These are phyloP conservation scores for Wickerhamomyces queroliae DNA, from an alignment of 805 yeast species.

Conservation along the genomic window DNA sequence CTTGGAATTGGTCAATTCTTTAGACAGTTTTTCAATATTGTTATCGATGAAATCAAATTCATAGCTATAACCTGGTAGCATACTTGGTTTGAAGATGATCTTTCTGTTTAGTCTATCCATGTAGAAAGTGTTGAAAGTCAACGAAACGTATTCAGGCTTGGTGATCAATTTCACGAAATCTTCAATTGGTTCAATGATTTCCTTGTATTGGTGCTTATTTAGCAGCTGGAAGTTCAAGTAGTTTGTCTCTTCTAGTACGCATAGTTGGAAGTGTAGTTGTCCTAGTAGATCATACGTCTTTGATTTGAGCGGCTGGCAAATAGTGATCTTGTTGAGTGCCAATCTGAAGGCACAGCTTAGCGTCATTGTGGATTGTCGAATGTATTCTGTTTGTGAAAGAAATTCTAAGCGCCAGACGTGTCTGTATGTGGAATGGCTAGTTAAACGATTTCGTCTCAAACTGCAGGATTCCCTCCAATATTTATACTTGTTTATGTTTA, in stretches of 20 bases:
- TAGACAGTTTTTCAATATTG: slow-evolving; percentile 4
- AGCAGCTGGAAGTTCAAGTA: slow-evolving; percentile 15
- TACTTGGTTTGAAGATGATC: slow-evolving; percentile 17
- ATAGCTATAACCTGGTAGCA: slow-evolving; percentile 18
- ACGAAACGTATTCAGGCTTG: slow-evolving; percentile 19
- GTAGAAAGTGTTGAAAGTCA: slow-evolving; percentile 16
- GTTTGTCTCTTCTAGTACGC: slow-evolving; percentile 14
- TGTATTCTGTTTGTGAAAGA: no score
- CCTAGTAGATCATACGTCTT: slow-evolving; percentile 1
- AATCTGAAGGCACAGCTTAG: slow-evolving; percentile 11
- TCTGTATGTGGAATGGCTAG: no score
- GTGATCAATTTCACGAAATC: slow-evolving; percentile 17
- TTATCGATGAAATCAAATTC: slow-evolving; percentile 17
- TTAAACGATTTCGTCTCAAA: no score
- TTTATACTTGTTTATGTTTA: no score
- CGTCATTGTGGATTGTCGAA: slow-evolving; percentile 8
- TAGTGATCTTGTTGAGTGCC: slow-evolving; percentile 15
- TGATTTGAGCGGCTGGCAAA: slow-evolving; percentile 1
- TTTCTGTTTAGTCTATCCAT: slow-evolving; percentile 13
- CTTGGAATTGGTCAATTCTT: slow-evolving; percentile 8
- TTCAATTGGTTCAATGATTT: slow-evolving; percentile 7
- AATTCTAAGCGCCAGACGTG: no score
- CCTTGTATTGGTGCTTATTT: not conserved
- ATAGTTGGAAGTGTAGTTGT: slow-evolving; percentile 8
- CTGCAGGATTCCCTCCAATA: no score